Conservation (phyloP, 1,284 basidiomycete genomes). For the Retiboletus fuscus region DNA sequence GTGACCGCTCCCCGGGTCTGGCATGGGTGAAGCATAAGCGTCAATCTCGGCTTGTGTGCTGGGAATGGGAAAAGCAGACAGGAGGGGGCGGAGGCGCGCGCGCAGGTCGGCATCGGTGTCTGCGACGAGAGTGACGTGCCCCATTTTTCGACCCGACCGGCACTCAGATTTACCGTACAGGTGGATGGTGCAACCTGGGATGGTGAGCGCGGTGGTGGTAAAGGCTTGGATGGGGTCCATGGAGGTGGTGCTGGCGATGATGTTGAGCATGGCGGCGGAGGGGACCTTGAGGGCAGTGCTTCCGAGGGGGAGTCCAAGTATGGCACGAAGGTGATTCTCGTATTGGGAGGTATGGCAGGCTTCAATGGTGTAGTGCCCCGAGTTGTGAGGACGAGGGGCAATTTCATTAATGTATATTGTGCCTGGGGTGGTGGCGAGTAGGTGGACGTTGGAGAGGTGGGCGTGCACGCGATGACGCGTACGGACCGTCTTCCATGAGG, state of each 20-base stretch:
- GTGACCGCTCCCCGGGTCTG: constrained; percentile 59
- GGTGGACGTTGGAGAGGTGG: neutral
- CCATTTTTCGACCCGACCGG: constrained; percentile 96
- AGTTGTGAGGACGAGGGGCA: constrained; percentile 98
- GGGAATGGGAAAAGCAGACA: constrained; percentile 71
- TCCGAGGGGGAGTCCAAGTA: constrained; percentile 91
- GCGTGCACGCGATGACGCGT: neutral
- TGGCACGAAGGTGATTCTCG: constrained; percentile 98
- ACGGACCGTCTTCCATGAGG: constrained; percentile 83
- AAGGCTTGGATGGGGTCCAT: constrained; percentile 73
- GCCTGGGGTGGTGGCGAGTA: constrained; percentile 58
- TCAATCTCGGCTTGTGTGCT: constrained; percentile 64
- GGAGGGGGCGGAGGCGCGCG: constrained; percentile 75
- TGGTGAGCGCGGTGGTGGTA: constrained; percentile 64
- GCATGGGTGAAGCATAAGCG: constrained; percentile 63
- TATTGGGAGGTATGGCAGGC: constrained; percentile 97
- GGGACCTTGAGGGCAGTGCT: constrained; percentile 91
- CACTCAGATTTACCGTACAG: constrained; percentile 95
- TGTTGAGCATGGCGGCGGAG: constrained; percentile 93
- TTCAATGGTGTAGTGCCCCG: constrained; percentile 99
- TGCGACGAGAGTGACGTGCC: constrained; percentile 94
- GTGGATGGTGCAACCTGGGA: constrained; percentile 87
- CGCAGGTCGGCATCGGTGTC: constrained; percentile 84
- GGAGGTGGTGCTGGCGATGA: constrained; percentile 82
- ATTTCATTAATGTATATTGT: constrained; percentile 94